Conservation (phyloP, 2,329 filamentous ascomycete species). For the Cladosporium sp. region DNA sequence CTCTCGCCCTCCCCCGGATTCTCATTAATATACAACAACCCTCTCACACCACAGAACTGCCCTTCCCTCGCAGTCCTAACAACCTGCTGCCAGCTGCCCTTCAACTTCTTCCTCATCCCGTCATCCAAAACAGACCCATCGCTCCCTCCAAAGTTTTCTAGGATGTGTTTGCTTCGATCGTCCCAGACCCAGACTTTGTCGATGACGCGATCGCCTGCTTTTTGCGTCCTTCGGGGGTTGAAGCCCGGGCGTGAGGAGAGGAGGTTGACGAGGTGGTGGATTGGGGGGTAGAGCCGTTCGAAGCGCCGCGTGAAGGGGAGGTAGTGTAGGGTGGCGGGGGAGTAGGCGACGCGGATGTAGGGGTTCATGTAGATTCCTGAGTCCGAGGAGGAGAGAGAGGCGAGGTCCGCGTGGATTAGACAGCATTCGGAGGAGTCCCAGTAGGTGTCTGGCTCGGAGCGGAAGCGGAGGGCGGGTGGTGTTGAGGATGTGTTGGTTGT, state of each 20-base stretch:
- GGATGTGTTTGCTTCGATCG: slow-evolving; percentile 25
- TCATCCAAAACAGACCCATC: slow-evolving; percentile 13
- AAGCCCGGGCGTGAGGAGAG: slow-evolving; percentile 53
- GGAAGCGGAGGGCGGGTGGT: slow-evolving; percentile 35
- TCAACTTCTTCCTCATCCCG: slow-evolving; percentile 15
- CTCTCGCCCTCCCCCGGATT: not conserved
- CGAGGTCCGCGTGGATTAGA: slow-evolving; percentile 43
- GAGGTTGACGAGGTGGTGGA: slow-evolving; percentile 54
- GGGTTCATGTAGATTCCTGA: slow-evolving; percentile 68
- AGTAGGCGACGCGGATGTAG: slow-evolving; percentile 67
- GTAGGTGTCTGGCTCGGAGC: slow-evolving; percentile 38
- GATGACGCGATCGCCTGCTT: slow-evolving; percentile 50
- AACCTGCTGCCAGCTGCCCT: slow-evolving; percentile 37
- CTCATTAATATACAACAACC: slow-evolving; percentile 37
- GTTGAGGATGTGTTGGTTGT: not conserved
- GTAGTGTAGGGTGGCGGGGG: slow-evolving; percentile 52
- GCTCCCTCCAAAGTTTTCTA: not conserved
- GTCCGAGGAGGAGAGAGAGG: slow-evolving; percentile 21
- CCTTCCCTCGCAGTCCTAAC: slow-evolving; percentile 46
- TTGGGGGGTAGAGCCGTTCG: slow-evolving; percentile 58
- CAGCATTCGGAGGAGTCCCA: slow-evolving; percentile 48
- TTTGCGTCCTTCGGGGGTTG: slow-evolving; percentile 58
- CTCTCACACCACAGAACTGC: slow-evolving; percentile 52
- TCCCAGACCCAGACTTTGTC: slow-evolving; percentile 50
- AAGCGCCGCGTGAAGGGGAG: slow-evolving; percentile 58